Evolutionary conservation across 129 eudicot species (phyloP), one percentile per base, ranked within the genome.

Genomic region (Erigeron canadensis): DNA sequence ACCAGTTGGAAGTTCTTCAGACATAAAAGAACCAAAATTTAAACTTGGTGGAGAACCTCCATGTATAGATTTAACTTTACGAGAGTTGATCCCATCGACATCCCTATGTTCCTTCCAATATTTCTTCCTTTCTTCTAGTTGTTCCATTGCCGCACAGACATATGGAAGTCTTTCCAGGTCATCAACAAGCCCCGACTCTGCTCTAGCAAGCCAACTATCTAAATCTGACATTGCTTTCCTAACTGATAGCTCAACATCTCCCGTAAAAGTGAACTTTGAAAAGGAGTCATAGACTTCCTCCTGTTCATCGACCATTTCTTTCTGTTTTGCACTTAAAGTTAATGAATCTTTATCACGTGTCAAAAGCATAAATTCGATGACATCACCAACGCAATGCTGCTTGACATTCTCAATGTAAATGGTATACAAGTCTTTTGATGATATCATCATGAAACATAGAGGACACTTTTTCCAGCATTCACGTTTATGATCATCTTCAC

Each of bases 71-170:
- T 43, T 61, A 43, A 10, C 61, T 55, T 72, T 79, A 62, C 41
- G 19, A 2, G 59, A 28, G 53, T 23, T 85, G 47, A 42, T 46
- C 19, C 81, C 77, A 60, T 42, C 65, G 70, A 70, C 44, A 74
- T 56, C 65, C 58, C 81, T 79, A 45, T 72, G 89, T 67, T 68
- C 86, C 78, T 82, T 85, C 97, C 98, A 94, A 79, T 84, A 71
- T 57, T 73, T 86, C 76, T 84, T 89, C 69, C 97, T 84, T 55
- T 83, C 85, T 73, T 84, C 84, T 39, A 94, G 64, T 45, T 89
- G 97, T 65, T 89, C 95, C 90, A 88, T 80, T 70, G 98, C 96
- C 74, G 98, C 88, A 86, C 97, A 94, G 11, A 94, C 96, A 82
- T 84, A 94, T 5, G 98, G 98, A 84, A 94, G 97, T 55, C 75